Conservation (phyloP, 2,329 filamentous ascomycete species). For the Blumeria graminis region DNA sequence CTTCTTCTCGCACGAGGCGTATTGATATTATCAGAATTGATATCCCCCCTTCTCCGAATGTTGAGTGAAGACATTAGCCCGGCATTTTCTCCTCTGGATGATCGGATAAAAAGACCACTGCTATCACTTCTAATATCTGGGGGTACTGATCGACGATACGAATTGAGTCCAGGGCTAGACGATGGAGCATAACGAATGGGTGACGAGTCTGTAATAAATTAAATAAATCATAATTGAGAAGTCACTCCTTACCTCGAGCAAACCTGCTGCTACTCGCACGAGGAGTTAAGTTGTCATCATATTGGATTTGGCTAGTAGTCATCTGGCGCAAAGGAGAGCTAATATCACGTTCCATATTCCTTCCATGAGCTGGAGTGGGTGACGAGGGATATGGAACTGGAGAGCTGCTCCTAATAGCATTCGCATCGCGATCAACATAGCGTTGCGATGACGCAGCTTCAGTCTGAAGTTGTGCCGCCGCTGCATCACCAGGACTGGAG, state of each 20-base stretch:
- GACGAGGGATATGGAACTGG: conserved; percentile 56
- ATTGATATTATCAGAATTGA: conserved; percentile 52
- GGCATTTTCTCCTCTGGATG: conserved; percentile 23
- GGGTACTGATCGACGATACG: conserved; percentile 25
- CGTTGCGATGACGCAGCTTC: conserved; percentile 15
- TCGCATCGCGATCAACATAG: conserved; percentile 22
- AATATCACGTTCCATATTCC: conserved; percentile 20
- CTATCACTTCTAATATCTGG: conserved; percentile 60
- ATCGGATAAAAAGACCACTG: conserved; percentile 65
- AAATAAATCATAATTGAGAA: background rate
- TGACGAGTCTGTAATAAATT: conserved; percentile 49
- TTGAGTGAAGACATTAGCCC: conserved; percentile 24
- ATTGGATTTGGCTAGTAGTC: conserved; percentile 29
- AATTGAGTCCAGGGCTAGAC: conserved; percentile 51
- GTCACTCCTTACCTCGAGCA: conserved; percentile 31
- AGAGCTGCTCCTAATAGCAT: conserved; percentile 43
- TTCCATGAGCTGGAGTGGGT: conserved; percentile 20
- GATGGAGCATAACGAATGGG: conserved; percentile 79
- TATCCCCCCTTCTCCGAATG: conserved; percentile 54
- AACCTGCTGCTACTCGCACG: conserved; percentile 31
- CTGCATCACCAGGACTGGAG: conserved; percentile 21
- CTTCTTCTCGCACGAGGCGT: conserved; percentile 27
- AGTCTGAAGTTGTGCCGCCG: conserved; percentile 15
- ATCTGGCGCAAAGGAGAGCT: conserved; percentile 36
- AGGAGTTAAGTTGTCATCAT: conserved; percentile 44